Evolutionary conservation across 164 flowering plant genomes (phyloP).

Genomic region (Dillenia suffruticosa): DNA sequence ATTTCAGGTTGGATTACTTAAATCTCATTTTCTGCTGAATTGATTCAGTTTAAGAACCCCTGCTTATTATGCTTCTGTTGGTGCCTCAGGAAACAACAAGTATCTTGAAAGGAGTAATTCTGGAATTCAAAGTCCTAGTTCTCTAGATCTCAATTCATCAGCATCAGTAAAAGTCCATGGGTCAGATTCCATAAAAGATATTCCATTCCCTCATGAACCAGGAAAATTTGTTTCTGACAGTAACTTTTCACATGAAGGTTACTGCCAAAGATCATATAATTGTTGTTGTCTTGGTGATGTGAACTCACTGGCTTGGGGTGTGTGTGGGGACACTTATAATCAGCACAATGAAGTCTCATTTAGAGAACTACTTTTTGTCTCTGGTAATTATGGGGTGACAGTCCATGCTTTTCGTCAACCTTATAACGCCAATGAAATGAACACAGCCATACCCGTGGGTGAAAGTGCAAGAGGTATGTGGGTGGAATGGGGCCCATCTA

Average conservation of each 20-base stretch:
- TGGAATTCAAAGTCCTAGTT: slow-evolving; percentile 15
- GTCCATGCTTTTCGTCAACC: slow-evolving; percentile 70
- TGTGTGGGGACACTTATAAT: slow-evolving; percentile 57
- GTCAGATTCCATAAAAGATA: slow-evolving; percentile 28
- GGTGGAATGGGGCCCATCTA: slow-evolving; percentile 89
- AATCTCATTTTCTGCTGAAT: not conserved
- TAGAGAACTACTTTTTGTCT: slow-evolving; percentile 78
- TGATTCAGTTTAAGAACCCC: not conserved
- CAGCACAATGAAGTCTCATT: slow-evolving; percentile 43
- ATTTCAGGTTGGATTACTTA: slow-evolving; percentile 35
- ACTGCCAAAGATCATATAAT: slow-evolving; percentile 20
- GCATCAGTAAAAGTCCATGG: slow-evolving; percentile 12
- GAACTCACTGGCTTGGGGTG: slow-evolving; percentile 86
- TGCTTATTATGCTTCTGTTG: slow-evolving; percentile 19
- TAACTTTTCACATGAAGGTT: slow-evolving; percentile 18
- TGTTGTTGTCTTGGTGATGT: slow-evolving; percentile 58
- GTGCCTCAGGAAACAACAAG: slow-evolving; percentile 15
- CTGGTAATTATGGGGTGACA: slow-evolving; percentile 63
- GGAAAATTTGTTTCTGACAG: slow-evolving; percentile 17
- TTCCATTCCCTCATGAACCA: slow-evolving; percentile 37
- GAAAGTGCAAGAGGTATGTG: slow-evolving; percentile 55
- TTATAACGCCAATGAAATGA: slow-evolving; percentile 16
- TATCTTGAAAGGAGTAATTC: slow-evolving; percentile 12
- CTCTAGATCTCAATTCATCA: slow-evolving; percentile 10
- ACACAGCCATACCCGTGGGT: slow-evolving; percentile 16